Base-by-base conservation (phyloP, 192 early-diverging fungal species). In the Entomortierella beljakovae region DNA sequence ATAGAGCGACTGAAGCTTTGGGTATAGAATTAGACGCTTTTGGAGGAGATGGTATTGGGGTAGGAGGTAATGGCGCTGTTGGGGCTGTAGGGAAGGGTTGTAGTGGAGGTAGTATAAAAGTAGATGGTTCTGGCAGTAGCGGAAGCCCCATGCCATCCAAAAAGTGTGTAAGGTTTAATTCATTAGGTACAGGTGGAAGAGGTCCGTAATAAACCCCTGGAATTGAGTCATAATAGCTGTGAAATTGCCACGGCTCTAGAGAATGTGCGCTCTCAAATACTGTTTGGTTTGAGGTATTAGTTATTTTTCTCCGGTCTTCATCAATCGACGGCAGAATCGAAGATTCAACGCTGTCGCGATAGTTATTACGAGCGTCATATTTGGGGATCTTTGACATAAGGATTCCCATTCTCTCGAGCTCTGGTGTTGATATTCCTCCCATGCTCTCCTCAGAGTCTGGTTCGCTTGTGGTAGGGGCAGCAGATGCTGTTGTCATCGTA, bases 371-470 rank as follows among this genome's bases (percentile, higher is more conserved):
- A 16, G 15, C 7, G 15, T 2, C 15, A 20, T 10, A 31, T 11
- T 32, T 1, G 28, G 61, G 18, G 31, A 70, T 37, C 15, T 54
- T 61, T 2, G 68, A 32, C 29, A 61, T 58, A 5, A 70, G 37
- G n/a, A 70, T 61, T 11, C 68, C 58, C 34, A 70, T 61, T 31
- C 68, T 26, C 20, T 69, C 67, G 26, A 69, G 18, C 25, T 69
- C 67, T 2, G 37, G 54, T 15, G 31, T 68, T 5, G 55, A 68
- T 5, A 58, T 32, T n/a, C 54, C 56, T 4, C 22, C 33, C 28
- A 15, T 22, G 13, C 3, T 43, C 25, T 29, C 33, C 33, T 6
- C 31, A 10, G 16, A 38, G n/a, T 7, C 3, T 10, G 18, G 6
- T 4, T 37, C 2, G 2, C 2, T 8, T 7, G 33, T 2, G 18